A percentile compares a stretch with the other conserved stretches of the same genome.
Conservation (phyloP, 2,329 filamentous ascomycete genomes). For the Calonectria crousiana region DNA sequence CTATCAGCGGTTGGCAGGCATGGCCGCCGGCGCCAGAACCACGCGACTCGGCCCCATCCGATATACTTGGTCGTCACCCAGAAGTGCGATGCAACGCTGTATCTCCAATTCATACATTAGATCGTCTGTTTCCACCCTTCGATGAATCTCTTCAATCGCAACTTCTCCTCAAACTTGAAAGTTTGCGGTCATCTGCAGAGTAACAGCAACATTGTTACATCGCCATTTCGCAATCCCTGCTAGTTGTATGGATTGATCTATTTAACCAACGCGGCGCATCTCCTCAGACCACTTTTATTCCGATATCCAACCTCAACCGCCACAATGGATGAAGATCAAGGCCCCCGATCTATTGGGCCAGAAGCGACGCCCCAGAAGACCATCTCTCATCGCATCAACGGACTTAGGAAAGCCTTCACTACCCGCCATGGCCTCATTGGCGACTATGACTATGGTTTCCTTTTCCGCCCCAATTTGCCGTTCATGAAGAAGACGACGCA, state of each 20-base stretch:
- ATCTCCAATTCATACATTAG: constrained; percentile 27
- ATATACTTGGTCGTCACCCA: constrained; percentile 25
- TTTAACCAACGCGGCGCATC: not conserved
- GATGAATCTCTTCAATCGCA: not conserved
- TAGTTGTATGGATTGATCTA: not conserved
- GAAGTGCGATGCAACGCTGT: constrained; percentile 19
- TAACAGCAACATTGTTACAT: constrained; percentile 3
- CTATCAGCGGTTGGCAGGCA: constrained; percentile 31
- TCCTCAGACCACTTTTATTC: constrained; percentile 16
- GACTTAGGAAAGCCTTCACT: constrained; percentile 56
- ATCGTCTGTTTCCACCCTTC: constrained; percentile 15
- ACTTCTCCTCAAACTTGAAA: not conserved
- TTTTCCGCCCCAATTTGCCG: constrained; percentile 85
- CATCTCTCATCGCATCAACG: constrained; percentile 43
- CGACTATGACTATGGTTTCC: constrained; percentile 89
- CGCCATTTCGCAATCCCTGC: constrained; percentile 3
- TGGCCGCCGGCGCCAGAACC: constrained; percentile 34
- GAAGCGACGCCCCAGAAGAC: constrained; percentile 49
- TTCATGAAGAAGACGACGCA: constrained; percentile 75
- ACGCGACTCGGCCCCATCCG: constrained; percentile 35
- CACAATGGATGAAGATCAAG: constrained; percentile 69
- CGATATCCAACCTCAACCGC: constrained; percentile 17
- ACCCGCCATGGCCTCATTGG: constrained; percentile 82
- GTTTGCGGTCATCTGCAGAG: not conserved
- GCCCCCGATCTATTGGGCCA: constrained; percentile 62